Base-by-base conservation (phyloP, 2,329 filamentous ascomycete species). In the Lecanicillium sp. region DNA sequence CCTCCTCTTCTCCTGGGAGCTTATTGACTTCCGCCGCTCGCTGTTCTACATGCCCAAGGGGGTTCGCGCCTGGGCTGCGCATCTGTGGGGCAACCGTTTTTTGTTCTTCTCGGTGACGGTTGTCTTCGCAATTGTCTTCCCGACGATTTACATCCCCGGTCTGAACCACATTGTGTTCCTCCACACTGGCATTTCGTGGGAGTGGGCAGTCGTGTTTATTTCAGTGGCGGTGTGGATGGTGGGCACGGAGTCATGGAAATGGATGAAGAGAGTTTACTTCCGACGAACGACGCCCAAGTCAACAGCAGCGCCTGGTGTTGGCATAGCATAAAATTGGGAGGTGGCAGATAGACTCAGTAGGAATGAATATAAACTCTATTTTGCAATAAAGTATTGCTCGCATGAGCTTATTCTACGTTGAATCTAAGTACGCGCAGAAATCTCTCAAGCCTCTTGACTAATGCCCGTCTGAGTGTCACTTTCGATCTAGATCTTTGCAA, bases 1-100 rank as follows among this genome's bases (percentile, higher is more conserved):
- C 5, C 70, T 86, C 9, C 78, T 86, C 66, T 73, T 84, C 32
- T 82, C 82, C 0, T 86, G 83, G 83, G 81, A 86, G 57, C 78
- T 85, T 63, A 73, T 84, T 46, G 73, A 84, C 55, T 72, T 79
- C 59, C 78, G 83, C 11, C 76, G 80, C 19, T 81, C 77, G 5
- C 81, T 86, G 67, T 86, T 86, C 70, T 72, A 75, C 52, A 73
- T 77, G 54, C 72, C 55, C 67, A 52, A 47, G 6, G 53, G 57
- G 11, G 39, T 55, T 52, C 73, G 71, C 1, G 72, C 79, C 46
- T 84, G 81, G 80, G 54, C 77, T 44, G 54, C 66, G 38, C 75
- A 81, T 9, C 55, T 79, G 6, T 79, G 74, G 75, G 60, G 67
- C 46, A 81, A 81, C 60, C 65, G 71, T 42, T 79, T 81, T 60